Conservation (phyloP, 2,329 filamentous ascomycete species). For the Trichoderma pleuroti region DNA sequence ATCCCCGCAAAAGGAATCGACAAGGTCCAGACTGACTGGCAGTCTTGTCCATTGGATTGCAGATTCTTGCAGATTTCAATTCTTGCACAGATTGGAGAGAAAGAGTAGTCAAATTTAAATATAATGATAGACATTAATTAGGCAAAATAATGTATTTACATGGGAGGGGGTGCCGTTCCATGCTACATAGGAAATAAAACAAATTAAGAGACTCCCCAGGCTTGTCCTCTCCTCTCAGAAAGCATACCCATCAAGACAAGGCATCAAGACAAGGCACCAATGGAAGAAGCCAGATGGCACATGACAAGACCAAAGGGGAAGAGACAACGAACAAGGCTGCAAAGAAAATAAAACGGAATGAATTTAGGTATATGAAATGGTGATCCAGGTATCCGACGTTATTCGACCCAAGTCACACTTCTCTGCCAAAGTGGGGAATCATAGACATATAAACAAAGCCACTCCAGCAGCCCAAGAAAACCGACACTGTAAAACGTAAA, state of each 20-base stretch:
- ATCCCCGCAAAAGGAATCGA: neutral
- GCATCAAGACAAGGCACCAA: neutral
- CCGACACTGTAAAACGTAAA: slow-evolving; percentile 24
- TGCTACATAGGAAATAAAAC: neutral
- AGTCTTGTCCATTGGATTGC: neutral
- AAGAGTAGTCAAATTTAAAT: neutral
- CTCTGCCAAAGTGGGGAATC: slow-evolving; percentile 38
- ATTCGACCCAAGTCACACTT: slow-evolving; percentile 31
- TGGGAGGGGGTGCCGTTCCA: neutral
- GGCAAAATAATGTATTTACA: slow-evolving; percentile 12
- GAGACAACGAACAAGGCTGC: neutral
- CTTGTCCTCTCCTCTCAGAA: neutral
- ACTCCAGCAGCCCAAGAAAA: slow-evolving; percentile 35
- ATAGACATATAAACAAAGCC: slow-evolving; percentile 35
- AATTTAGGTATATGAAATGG: slow-evolving; percentile 35
- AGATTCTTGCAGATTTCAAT: neutral
- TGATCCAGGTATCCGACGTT: slow-evolving; percentile 31
- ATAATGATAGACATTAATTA: slow-evolving; percentile 6
- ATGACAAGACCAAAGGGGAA: neutral
- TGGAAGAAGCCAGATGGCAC: neutral
- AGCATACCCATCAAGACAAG: neutral
- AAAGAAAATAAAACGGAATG: slow-evolving; percentile 24
- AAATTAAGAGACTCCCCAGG: neutral
- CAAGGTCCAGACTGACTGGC: neutral
- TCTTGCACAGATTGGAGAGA: neutral